Evolutionary conservation across 768 basidiomycete species (phyloP), one percentile per base, ranked within the genome.

Genomic region (Phylloporus sp.): DNA sequence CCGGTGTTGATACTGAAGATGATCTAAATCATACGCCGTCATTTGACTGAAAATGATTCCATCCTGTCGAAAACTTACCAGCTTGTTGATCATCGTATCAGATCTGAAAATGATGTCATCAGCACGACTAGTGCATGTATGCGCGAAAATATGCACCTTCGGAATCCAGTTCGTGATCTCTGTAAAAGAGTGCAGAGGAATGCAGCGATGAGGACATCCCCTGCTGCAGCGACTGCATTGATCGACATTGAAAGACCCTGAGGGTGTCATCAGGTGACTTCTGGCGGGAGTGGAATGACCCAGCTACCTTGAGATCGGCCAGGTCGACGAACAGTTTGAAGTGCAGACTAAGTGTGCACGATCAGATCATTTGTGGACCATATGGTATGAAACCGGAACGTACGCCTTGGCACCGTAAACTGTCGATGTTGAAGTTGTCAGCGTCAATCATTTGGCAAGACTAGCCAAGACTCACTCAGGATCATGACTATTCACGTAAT

Each of bases 1-100:
- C 67, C 68, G 0, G 67, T 68, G 34, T 81, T 81, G 43, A 83
- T 76, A 28, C 76, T 75, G 61, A 80, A 83, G 11, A 82, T 16
- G 36, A 81, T 82, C 78, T 66, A 44, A 39, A 42, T 2, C 23
- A 8, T 12, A 4, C 4, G n/a, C 36, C 28, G 27, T 53, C 20
- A n/a, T 31, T 29, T 48, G 15, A 40, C 26, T 8, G 24, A n/a
- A 52, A 27, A 27, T 0, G 5, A 13, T 26, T 0, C 10, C 0
- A n/a, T 34, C 16, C 11, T 16, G n/a, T 7, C 8, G 8, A 3
- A 10, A 28, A 41, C 65, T 53, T 47, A 65, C 65, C 47, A 82
- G 53, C 47, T 70, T 75, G 51, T 75, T 84, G 54, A 83, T 78
- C 69, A 82, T 77, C 0, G 67, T 77, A 56, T 82, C 81, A n/a